phyloP scores from a whole-genome alignment of 805 yeast genomes.

The Cyberlindnera sargentensis region DNA sequence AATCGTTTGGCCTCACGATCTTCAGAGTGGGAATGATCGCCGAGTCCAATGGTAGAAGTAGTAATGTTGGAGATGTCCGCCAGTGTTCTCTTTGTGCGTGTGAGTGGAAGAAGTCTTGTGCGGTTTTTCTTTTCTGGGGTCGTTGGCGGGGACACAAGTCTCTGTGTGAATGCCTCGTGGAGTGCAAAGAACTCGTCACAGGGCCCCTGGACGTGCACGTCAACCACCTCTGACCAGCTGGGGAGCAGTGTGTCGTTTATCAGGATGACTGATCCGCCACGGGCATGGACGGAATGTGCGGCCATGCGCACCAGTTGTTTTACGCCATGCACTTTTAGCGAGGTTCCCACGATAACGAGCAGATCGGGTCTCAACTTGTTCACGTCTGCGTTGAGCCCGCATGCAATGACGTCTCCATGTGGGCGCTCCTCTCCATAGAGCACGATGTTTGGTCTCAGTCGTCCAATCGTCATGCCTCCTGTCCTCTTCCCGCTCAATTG shows the following conservation, averaged over 20 bases:
- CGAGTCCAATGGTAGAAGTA: neutral
- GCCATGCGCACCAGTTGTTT: conserved; percentile 64
- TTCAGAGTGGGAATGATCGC: too few species aligned
- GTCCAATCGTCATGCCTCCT: conserved; percentile 57
- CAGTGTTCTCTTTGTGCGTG: neutral
- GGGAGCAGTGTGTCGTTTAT: conserved; percentile 65
- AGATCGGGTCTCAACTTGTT: conserved; percentile 58
- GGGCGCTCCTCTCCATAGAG: conserved; percentile 95
- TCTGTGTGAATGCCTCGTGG: conserved; percentile 18
- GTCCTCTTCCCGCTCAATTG: conserved; percentile 64
- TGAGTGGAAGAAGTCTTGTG: neutral
- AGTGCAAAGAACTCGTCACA: conserved; percentile 71
- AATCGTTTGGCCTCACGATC: too few species aligned
- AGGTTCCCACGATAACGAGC: conserved; percentile 87
- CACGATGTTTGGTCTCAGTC: conserved; percentile 82
- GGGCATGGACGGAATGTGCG: conserved; percentile 66
- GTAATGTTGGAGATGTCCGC: neutral
- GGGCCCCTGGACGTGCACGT: conserved; percentile 71
- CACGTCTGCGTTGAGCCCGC: conserved; percentile 61
- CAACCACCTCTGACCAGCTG: conserved; percentile 66
- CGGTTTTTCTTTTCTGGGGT: conserved; percentile 20
- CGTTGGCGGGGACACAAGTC: conserved; percentile 24
- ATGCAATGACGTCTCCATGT: conserved; percentile 68
- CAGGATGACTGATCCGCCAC: conserved; percentile 71
- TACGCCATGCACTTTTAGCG: conserved; percentile 86